Percentiles rank a stretch among this genome's conserved stretches.
Evolutionary conservation across 106 monocot genomes (phyloP).

Genomic region (Phalaenopsis equestris): DNA sequence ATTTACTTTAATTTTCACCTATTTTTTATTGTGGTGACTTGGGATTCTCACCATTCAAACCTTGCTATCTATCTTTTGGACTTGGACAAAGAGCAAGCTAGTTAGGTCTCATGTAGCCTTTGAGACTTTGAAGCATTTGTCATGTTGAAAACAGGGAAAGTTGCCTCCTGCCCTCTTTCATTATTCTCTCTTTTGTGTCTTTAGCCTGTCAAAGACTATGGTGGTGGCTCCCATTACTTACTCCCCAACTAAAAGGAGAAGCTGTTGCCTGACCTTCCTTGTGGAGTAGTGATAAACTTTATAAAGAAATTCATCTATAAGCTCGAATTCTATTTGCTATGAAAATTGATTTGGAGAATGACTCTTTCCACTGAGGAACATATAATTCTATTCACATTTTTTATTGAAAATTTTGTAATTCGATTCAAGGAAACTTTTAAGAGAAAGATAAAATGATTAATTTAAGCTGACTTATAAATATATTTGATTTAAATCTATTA

Average conservation of each 20-base stretch:
- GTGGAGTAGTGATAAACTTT: not conserved
- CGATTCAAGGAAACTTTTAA: too few relatives aligned
- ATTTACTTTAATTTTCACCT: not conserved
- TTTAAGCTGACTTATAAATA: too few relatives aligned
- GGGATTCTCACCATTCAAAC: not conserved
- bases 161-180: not conserved
- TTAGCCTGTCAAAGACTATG: not conserved
- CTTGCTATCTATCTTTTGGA: not conserved
- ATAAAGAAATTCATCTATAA: too few relatives aligned
- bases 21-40: not conserved
- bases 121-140: not conserved
- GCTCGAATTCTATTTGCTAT: too few relatives aligned
- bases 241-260: not conserved
- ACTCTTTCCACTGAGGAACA: too few relatives aligned
- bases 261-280: not conserved
- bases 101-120: not conserved
- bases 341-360: too few relatives aligned
- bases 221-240: not conserved
- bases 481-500: too few relatives aligned
- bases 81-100: not conserved
- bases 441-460: too few relatives aligned
- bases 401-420: too few relatives aligned
- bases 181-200: not conserved
- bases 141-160: constrained; percentile 3
- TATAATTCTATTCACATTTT: too few relatives aligned